phyloP scores from a whole-genome alignment of 345 rosid species.

The Turnera subulata region DNA sequence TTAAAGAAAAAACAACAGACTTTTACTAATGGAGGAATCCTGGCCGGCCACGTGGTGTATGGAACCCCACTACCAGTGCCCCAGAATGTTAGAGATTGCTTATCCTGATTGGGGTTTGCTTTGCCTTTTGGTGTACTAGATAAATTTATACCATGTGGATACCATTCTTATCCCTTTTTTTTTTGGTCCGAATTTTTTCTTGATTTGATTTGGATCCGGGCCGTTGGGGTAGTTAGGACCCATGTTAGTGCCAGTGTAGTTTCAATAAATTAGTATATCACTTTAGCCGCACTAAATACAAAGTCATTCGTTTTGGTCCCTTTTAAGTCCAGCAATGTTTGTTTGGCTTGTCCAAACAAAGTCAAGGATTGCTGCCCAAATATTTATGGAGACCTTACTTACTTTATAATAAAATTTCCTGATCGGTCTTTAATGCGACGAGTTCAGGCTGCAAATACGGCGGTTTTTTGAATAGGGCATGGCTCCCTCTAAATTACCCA shows the following conservation, averaged over 20 bases:
- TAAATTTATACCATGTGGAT: not conserved
- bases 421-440: too few species aligned
- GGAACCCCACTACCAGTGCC: not conserved
- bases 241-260: not conserved
- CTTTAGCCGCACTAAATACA: not conserved
- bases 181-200: not conserved
- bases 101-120: too few species aligned
- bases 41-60: slow-evolving; percentile 5
- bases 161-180: not conserved
- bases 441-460: too few species aligned
- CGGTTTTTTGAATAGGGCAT: too few species aligned
- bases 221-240: not conserved
- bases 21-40: not conserved
- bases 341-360: too few species aligned
- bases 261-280: not conserved
- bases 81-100: not conserved
- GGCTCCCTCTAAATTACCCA: too few species aligned
- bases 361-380: too few species aligned
- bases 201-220: not conserved
- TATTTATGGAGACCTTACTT: too few species aligned
- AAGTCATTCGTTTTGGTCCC: too few species aligned
- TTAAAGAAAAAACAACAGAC: too few species aligned
- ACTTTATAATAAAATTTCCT: too few species aligned
- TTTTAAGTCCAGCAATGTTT: not conserved
- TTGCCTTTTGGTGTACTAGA: too few species aligned